Base-by-base conservation (phyloP, 331 rosid species). In the Dryas integrifolia region DNA sequence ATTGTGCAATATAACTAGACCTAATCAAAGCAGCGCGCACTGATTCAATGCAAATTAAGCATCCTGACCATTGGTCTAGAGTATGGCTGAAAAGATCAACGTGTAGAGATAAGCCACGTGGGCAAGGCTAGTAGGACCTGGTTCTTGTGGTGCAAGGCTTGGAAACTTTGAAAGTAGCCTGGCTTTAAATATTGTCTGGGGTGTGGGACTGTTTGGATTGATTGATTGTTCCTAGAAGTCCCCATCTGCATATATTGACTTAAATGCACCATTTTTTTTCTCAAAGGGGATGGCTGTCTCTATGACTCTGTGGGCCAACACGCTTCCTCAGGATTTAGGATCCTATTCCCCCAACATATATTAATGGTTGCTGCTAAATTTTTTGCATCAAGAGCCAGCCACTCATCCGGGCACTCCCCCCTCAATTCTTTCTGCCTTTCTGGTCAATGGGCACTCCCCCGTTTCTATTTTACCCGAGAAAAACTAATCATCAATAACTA, bases 151-250 rank as follows among this genome's bases (percentile, higher is more conserved):
- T 30, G 35, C 35, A 30, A 30, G 35, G 35, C 35, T 30, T 30
- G 2, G 35, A 30, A 30, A 30, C 35, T 30, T 30, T 30, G 35
- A 1, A 30, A 30, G 30, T 26, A 26, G 30, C 30, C 30, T 51
- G 57, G 59, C 73, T 75, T 72, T 77, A 51, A 82, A 59, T 72
- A 70, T 77, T 61, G 74, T 77, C 38, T 77, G 51, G 45, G 39
- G 7, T 48, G 63, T 77, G 65, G 76, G 79, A 46, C 35, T 30
- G 35, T 30, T 30, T 30, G 35, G 35, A 30, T 57, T 70, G 75
- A 83, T 90, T 83, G 90, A 88, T 81, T 82, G 79, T 88, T 87
- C 92, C 92, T 77, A 83, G 89, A 91, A 80, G 79, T 84, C 82
- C 70, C 70, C 73, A 79, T 82, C 85, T 76, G 82, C 51, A 66